A percentile compares a stretch with the other conserved stretches of the same genome.
Evolutionary conservation across 768 basidiomycete genomes (phyloP).

Genomic region (Tricholoma sp.): DNA sequence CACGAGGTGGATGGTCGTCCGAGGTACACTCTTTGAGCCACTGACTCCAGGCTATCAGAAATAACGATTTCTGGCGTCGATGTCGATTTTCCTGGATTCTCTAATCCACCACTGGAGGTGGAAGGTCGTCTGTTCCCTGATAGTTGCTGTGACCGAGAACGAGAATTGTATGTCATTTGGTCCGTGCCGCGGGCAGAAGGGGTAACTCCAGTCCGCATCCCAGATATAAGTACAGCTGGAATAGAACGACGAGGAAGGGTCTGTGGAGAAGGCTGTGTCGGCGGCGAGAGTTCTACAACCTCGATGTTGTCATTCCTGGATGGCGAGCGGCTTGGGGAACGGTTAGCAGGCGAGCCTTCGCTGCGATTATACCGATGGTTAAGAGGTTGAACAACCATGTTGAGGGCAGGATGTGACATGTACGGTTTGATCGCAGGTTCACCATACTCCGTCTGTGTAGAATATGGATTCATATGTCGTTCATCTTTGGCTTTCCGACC

Average conservation of each 20-base stretch:
- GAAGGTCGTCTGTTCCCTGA: neutral
- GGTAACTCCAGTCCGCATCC: neutral
- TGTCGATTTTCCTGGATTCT: neutral
- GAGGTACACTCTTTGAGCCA: neutral
- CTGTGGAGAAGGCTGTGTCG: neutral
- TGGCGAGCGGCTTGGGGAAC: conserved; percentile 6
- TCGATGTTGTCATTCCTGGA: conserved; percentile 4
- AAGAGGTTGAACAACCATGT: conserved; percentile 15
- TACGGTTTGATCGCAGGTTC: conserved; percentile 32
- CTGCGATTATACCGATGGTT: conserved; percentile 13
- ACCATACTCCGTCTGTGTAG: conserved; percentile 18
- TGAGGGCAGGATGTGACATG: conserved; percentile 41
- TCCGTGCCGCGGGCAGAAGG: neutral
- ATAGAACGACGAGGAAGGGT: neutral
- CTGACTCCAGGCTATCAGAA: neutral
- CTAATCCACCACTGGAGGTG: neutral
- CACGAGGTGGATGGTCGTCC: neutral
- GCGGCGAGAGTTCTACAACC: neutral
- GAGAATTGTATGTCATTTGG: neutral
- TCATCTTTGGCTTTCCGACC: conserved; percentile 22
- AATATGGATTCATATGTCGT: conserved; percentile 16
- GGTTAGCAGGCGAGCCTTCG: conserved; percentile 17
- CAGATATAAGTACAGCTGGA: neutral
- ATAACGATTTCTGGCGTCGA: conserved; percentile 2
- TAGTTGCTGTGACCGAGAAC: neutral